Percentiles rank a stretch among this genome's conserved stretches.
phyloP scores from a whole-genome alignment of 495 filamentous ascomycete genomes.

The Polyplosphaeria fusca region DNA sequence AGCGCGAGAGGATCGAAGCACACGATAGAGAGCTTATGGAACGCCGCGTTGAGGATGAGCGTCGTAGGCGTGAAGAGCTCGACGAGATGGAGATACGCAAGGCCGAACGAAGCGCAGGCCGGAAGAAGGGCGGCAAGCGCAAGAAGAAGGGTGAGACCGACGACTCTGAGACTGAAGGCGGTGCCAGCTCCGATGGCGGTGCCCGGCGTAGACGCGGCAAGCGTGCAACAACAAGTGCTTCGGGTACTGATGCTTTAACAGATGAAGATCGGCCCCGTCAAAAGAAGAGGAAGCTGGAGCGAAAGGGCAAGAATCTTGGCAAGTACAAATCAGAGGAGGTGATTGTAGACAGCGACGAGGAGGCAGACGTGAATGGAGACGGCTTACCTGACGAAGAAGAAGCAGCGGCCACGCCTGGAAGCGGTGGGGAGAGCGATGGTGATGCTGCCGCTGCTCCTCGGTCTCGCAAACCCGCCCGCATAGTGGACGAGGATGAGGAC shows the following conservation, averaged over 20 bases:
- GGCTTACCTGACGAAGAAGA: slow-evolving; percentile 10
- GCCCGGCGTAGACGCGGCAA: slow-evolving; percentile 14
- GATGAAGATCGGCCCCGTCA: slow-evolving; percentile 32
- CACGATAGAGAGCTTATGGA: slow-evolving; percentile 68
- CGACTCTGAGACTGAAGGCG: slow-evolving; percentile 45
- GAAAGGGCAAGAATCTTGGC: slow-evolving; percentile 22
- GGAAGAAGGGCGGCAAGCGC: slow-evolving; percentile 49
- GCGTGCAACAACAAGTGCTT: slow-evolving; percentile 27
- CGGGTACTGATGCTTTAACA: slow-evolving; percentile 23
- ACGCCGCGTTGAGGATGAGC: slow-evolving; percentile 69
- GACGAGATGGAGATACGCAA: slow-evolving; percentile 73
- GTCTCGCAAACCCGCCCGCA: slow-evolving; percentile 36
- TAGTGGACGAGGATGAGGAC: slow-evolving; percentile 43
- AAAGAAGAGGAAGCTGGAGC: slow-evolving; percentile 42
- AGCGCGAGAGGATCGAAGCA: slow-evolving; percentile 74
- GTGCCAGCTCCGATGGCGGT: slow-evolving; percentile 17
- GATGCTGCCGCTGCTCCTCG: slow-evolving; percentile 18
- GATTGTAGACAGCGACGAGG: slow-evolving; percentile 39
- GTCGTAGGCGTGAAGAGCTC: slow-evolving; percentile 62
- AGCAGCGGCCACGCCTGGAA: not conserved
- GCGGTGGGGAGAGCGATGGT: slow-evolving; percentile 6
- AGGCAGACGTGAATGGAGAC: slow-evolving; percentile 29
- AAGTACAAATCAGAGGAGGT: slow-evolving; percentile 43
- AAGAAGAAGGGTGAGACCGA: slow-evolving; percentile 64
- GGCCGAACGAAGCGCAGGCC: slow-evolving; percentile 67